Conservation (phyloP, 306 rosid species). For the Mucuna pruriens region DNA sequence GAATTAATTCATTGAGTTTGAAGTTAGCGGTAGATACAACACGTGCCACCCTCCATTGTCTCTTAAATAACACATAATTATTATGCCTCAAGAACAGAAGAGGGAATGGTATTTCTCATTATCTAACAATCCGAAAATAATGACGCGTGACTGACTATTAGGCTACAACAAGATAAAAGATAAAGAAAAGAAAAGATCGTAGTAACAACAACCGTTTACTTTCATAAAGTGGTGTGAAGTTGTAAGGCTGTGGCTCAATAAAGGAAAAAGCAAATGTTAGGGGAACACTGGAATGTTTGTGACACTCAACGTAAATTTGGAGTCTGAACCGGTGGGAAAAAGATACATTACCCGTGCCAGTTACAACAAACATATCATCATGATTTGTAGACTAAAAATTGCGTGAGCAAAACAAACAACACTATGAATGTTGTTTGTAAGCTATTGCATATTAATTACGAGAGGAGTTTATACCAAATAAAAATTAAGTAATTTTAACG, state of each 20-base stretch:
- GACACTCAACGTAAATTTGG: slow-evolving; percentile 4
- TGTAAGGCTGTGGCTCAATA: neutral
- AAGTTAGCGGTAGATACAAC: neutral
- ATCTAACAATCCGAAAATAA: neutral
- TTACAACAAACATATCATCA: slow-evolving; percentile 21
- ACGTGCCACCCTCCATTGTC: neutral
- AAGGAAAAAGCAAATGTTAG: slow-evolving; percentile 7
- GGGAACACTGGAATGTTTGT: slow-evolving; percentile 15
- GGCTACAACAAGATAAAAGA: neutral
- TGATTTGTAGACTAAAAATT: neutral
- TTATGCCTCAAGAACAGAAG: neutral
- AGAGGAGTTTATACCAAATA: neutral
- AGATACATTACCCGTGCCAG: neutral
- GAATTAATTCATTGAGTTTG: neutral
- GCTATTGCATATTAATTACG: neutral
- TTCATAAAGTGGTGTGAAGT: neutral
- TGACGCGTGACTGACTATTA: neutral
- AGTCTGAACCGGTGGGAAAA: neutral
- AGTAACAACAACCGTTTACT: slow-evolving; percentile 26
- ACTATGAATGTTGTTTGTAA: neutral
- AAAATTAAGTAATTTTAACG: neutral
- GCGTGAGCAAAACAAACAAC: neutral
- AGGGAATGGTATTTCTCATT: neutral
- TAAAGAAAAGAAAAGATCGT: neutral
- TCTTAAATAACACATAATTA: neutral